These are phyloP conservation scores for Hura crepitans DNA, from an alignment of 441 rosid species.

Conservation along the genomic window DNA sequence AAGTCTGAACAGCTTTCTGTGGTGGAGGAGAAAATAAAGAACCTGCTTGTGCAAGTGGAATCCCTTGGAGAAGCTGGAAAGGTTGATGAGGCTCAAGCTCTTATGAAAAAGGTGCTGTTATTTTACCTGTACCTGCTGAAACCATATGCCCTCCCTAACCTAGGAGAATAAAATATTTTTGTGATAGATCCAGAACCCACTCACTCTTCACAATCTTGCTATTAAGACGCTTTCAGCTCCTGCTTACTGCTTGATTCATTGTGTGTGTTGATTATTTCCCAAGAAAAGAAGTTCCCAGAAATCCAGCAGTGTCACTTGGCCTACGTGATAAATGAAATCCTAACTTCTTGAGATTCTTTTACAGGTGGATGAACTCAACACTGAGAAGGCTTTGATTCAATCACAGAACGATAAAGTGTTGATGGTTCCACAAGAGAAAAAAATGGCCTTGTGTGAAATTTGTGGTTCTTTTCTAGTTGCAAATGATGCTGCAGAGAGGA, in stretches of 20 bases:
- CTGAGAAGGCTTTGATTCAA: constrained; percentile 66
- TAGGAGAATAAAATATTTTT: neutral
- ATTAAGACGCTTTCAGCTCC: neutral
- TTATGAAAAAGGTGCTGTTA: constrained; percentile 82
- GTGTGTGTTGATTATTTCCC: neutral
- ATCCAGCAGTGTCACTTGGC: neutral
- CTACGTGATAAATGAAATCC: constrained; percentile 2
- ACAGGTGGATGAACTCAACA: constrained; percentile 82
- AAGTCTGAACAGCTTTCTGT: constrained; percentile 77
- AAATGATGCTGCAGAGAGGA: constrained; percentile 90
- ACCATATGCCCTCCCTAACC: too few relatives aligned
- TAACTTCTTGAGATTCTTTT: constrained; percentile 9
- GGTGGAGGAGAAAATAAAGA: constrained; percentile 85
- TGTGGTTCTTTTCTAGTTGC: constrained; percentile 97
- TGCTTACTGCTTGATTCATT: neutral
- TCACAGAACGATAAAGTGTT: constrained; percentile 64
- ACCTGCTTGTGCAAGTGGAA: constrained; percentile 90
- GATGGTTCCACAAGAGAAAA: constrained; percentile 82
- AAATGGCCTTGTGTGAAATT: constrained; percentile 92
- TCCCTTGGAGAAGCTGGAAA: constrained; percentile 95
- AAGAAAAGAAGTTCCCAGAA: neutral
- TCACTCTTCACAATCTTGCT: neutral
- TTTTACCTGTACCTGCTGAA: neutral
- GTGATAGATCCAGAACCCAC: too few relatives aligned
- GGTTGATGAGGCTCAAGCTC: constrained; percentile 98